Conservation (phyloP, 345 rosid genomes). For the Erodium maritimum region DNA sequence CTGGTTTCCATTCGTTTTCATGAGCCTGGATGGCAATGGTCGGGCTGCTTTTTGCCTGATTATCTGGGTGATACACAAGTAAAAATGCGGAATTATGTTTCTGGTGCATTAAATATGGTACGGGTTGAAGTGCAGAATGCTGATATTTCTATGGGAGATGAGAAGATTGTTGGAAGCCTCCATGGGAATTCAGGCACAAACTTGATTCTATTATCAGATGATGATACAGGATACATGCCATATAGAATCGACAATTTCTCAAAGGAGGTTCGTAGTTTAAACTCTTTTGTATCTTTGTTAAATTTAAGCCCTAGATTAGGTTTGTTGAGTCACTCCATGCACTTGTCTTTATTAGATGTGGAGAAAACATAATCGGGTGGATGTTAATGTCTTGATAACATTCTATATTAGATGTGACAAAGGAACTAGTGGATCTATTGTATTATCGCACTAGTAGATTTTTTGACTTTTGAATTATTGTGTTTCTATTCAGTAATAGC, state of each 20-base stretch:
- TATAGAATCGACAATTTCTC: slow-evolving; percentile 96
- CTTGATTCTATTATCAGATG: slow-evolving; percentile 82
- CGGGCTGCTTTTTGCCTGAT: slow-evolving; percentile 93
- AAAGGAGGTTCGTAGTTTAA: slow-evolving; percentile 59
- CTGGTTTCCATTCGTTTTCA: slow-evolving; percentile 65
- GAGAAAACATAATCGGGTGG: not conserved
- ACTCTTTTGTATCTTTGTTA: not conserved
- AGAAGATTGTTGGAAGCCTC: slow-evolving; percentile 56
- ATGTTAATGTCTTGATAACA: not conserved
- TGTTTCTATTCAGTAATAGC: no score
- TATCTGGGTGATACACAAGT: slow-evolving; percentile 88
- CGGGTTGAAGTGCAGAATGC: slow-evolving; percentile 93
- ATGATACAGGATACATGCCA: slow-evolving; percentile 86
- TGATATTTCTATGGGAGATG: slow-evolving; percentile 61
- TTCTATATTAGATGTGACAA: not conserved
- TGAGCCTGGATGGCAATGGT: slow-evolving; percentile 99
- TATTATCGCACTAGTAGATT: no score
- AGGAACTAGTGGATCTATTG: not conserved
- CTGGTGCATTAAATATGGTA: slow-evolving; percentile 61
- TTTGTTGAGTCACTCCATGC: slow-evolving; percentile 8
- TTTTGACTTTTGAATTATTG: no score
- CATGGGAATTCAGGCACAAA: slow-evolving; percentile 74
- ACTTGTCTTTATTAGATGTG: not conserved
- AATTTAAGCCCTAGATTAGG: slow-evolving; percentile 29
- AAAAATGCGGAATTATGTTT: slow-evolving; percentile 67